phyloP scores from a whole-genome alignment of 768 basidiomycete genomes.

The Lenzites betulinus region DNA sequence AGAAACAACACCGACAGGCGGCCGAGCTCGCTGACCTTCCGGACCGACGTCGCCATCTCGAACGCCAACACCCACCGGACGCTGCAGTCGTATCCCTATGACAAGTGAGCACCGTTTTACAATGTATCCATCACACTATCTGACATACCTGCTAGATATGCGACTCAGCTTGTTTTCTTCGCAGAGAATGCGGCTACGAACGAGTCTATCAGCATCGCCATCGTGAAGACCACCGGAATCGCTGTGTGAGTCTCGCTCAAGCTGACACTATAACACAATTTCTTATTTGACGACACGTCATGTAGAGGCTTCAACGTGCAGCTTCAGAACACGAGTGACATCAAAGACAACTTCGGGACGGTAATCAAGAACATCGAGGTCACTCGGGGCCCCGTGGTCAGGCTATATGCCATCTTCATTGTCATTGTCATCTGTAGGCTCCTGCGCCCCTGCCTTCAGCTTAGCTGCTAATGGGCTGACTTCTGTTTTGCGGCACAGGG shows the following conservation, averaged over 20 bases:
- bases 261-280: rapidly evolving
- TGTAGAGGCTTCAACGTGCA: slow-evolving; percentile 19
- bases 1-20: slow-evolving; percentile 11
- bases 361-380: slow-evolving; percentile 20
- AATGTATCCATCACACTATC: too few species aligned
- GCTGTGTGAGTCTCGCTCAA: slow-evolving; percentile 15
- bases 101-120: slow-evolving; percentile 8
- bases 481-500: background rate
- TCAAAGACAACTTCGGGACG: slow-evolving; percentile 8
- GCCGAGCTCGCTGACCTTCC: slow-evolving; percentile 11
- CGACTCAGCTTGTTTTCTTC: slow-evolving; percentile 13
- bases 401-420: slow-evolving; percentile 18
- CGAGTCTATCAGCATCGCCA: slow-evolving; percentile 11
- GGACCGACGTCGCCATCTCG: slow-evolving; percentile 17
- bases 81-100: slow-evolving; percentile 20
- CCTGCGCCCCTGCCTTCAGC: background rate
- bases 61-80: slow-evolving; percentile 16
- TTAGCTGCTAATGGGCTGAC: background rate
- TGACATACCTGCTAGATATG: slow-evolving; percentile 1
- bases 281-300: too few species aligned
- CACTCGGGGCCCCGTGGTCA: slow-evolving; percentile 17
- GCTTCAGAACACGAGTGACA: slow-evolving; percentile 13
- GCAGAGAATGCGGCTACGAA: slow-evolving; percentile 11
- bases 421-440: slow-evolving; percentile 19
- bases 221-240: slow-evolving; percentile 14